Percentiles rank a stretch among this genome's conserved stretches.
These are phyloP conservation scores for Rosellinia necatrix DNA, from an alignment of 2,329 filamentous ascomycete genomes.

Conservation along the genomic window DNA sequence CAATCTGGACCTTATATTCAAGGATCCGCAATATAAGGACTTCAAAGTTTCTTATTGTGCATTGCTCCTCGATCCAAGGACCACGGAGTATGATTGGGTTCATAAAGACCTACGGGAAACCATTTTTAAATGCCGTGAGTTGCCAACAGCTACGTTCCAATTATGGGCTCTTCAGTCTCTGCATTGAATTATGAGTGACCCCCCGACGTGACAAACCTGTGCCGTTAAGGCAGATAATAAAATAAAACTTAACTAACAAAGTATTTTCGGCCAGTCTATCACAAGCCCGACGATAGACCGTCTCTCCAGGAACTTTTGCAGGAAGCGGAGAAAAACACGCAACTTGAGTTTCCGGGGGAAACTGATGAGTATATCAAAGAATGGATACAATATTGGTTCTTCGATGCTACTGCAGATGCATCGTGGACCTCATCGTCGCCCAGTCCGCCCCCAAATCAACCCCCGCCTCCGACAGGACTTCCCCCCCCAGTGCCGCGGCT, in stretches of 20 bases:
- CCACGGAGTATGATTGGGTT: constrained; percentile 19
- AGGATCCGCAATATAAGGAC: background rate
- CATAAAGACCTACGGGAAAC: constrained; percentile 27
- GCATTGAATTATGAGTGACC: too few relatives aligned
- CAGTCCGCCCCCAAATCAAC: too few relatives aligned
- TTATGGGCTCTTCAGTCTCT: too few relatives aligned
- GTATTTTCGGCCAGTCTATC: constrained; percentile 33
- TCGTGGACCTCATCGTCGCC: too few relatives aligned
- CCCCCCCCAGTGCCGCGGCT: background rate
- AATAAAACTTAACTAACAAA: background rate
- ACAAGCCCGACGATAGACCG: constrained; percentile 30
- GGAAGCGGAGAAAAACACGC: constrained; percentile 15
- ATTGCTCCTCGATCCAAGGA: constrained; percentile 21
- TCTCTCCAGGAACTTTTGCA: constrained; percentile 22
- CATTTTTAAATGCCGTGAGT: constrained; percentile 31
- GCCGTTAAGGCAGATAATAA: background rate
- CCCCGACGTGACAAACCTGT: too few relatives aligned
- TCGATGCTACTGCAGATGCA: constrained; percentile 10
- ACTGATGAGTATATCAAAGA: constrained; percentile 17
- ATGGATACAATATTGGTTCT: constrained; percentile 29
- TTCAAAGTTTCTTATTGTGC: constrained; percentile 33
- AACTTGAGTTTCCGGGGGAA: constrained; percentile 19
- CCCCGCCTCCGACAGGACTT: background rate
- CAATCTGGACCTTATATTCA: background rate
- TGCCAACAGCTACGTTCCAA: background rate